A percentile compares a stretch with the other conserved stretches of the same genome.
These are phyloP conservation scores for Metschnikowia henanensis DNA, from an alignment of 805 yeast genomes.

Conservation along the genomic window DNA sequence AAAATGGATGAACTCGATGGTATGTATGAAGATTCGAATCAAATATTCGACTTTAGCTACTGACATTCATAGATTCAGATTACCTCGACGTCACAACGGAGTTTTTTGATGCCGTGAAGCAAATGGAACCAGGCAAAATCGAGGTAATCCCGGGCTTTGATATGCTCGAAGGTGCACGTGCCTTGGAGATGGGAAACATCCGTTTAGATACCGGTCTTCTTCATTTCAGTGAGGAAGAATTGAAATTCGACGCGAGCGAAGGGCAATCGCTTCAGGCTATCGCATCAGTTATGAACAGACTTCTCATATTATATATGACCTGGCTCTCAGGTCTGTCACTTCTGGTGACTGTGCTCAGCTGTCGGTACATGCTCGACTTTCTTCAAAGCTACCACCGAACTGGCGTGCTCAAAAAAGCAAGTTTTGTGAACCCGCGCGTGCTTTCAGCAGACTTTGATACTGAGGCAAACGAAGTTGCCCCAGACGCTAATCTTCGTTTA, in stretches of 20 bases:
- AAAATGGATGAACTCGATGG: too few relatives aligned
- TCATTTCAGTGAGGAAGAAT: slow-evolving; percentile 43
- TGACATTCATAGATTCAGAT: not conserved
- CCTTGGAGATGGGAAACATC: slow-evolving; percentile 72
- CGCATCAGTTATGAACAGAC: slow-evolving; percentile 50
- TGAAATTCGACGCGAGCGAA: slow-evolving; percentile 43
- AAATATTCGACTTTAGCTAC: not conserved
- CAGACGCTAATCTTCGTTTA: slow-evolving; percentile 20
- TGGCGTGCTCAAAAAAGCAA: slow-evolving; percentile 13
- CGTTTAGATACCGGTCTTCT: slow-evolving; percentile 78
- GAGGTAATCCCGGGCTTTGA: slow-evolving; percentile 60
- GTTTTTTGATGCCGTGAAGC: slow-evolving; percentile 38
- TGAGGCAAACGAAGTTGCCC: too few relatives aligned
- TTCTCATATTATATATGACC: slow-evolving; percentile 54
- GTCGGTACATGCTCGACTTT: slow-evolving; percentile 67
- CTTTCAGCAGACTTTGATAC: slow-evolving; percentile 4
- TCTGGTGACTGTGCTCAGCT: slow-evolving; percentile 75
- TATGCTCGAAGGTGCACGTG: slow-evolving; percentile 82
- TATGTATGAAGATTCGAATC: not conserved
- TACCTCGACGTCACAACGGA: slow-evolving; percentile 52
- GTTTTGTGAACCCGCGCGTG: slow-evolving; percentile 12
- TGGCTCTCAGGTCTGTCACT: slow-evolving; percentile 81
- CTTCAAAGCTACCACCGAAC: slow-evolving; percentile 37
- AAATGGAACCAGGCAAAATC: slow-evolving; percentile 47
- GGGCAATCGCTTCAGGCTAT: slow-evolving; percentile 42